A percentile compares a stretch with the other conserved stretches of the same genome.
Evolutionary conservation across 2,329 filamentous ascomycete genomes (phyloP).

Genomic region (Ophiocordyceps camponoti-floridani): DNA sequence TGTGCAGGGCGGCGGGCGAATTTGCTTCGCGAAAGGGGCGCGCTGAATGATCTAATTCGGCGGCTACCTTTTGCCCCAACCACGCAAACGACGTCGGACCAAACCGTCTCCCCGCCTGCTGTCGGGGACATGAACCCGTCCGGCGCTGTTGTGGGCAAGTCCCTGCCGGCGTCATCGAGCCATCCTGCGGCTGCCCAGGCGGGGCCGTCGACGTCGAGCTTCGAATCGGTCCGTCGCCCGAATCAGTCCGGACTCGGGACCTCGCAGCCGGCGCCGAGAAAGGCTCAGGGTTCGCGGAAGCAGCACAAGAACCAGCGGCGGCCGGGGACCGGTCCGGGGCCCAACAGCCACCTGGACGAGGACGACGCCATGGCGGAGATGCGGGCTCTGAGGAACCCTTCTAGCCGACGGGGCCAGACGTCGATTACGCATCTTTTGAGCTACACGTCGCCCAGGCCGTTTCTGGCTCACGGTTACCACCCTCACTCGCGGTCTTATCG

Average conservation of each 20-base stretch:
- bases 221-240: constrained; percentile 32
- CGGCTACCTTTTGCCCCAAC: not conserved
- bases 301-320: constrained; percentile 72
- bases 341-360: constrained; percentile 34
- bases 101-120: not conserved
- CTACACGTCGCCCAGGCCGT: constrained; percentile 63
- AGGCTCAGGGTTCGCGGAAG: constrained; percentile 57
- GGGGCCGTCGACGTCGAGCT: constrained; percentile 23
- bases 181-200: constrained; percentile 22
- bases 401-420: constrained; percentile 75
- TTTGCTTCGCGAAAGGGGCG: not conserved
- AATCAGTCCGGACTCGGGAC: constrained; percentile 15
- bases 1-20: no score
- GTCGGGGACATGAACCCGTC: constrained; percentile 15
- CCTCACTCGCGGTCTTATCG: constrained; percentile 39
- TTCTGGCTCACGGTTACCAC: constrained; percentile 35
- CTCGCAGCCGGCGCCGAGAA: constrained; percentile 38
- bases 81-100: not conserved
- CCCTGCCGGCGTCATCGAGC: constrained; percentile 25
- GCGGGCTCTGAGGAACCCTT: constrained; percentile 35
- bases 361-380: constrained; percentile 82
- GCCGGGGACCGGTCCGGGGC: constrained; percentile 30
- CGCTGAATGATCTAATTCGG: not conserved
- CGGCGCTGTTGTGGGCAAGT: constrained; percentile 26
- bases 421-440: constrained; percentile 95